Evolutionary conservation across 208 protist genomes (phyloP), one percentile per base, ranked within the genome.

Genomic region (Acanthamoeba rhysodes): DNA sequence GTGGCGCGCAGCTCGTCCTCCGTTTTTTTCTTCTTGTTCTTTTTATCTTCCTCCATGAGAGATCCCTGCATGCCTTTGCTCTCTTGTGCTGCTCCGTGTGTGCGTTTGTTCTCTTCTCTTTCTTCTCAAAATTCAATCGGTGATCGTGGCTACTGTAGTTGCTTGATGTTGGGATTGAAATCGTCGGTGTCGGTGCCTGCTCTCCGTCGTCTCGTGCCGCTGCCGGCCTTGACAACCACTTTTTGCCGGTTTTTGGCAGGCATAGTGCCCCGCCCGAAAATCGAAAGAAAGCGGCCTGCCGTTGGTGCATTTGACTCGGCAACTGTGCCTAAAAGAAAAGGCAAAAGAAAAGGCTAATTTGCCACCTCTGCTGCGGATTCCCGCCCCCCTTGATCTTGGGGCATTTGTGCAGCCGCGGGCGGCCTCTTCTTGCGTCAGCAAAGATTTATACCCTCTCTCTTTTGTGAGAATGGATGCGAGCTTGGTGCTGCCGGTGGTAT

Each of bases 21-120:
- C 80, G 50, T 27, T 88, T 88, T 88, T 37, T 88, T 88, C 80
- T 88, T 88, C 20, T 64, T 88, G 80, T 32, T 88, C 53, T 64
- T 88, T 64, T 64, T 88, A 64, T 88, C 80, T 14, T 88, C 80
- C 32, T 88, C 80, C 72, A 80, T 53, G 72, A n/a, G 29, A 12
- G 72, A 27, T 0, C 37, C 29, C 22, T 80, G 72, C 68, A 76
- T 76, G 2, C 1, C 64, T 37, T 29, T 14, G 0, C 50, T 1
- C 37, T 1, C 37, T 41, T 41, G 37, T 41, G 4, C 37, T 41
- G 37, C 29, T 27, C 29, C 20, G 14, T n/a, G 20, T 80, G 16
- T 27, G 14, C 16, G 20, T 18, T 62, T 22, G 57, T 80, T n/a
- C 29, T n/a, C 34, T 2, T 37, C 37, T 80, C 20, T 7, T 80